These are phyloP conservation scores for Bremia lactucae DNA, from an alignment of 352 stramenopile species.

Conservation along the genomic window DNA sequence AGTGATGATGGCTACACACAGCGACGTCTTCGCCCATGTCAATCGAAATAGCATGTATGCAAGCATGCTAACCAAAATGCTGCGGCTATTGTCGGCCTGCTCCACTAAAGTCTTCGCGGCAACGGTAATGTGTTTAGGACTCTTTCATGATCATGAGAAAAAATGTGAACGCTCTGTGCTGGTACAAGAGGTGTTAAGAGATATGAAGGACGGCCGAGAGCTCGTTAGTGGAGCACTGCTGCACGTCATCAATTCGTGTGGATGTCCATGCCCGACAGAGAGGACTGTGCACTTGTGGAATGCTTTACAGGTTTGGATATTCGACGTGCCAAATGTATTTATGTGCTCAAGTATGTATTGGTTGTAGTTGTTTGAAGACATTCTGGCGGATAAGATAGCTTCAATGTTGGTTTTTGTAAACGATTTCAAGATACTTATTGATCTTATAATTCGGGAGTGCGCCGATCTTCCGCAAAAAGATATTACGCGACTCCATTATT, in stretches of 20 bases:
- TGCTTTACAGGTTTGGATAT: conserved; percentile 29
- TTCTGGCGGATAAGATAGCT: conserved; percentile 33
- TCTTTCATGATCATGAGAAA: conserved; percentile 46
- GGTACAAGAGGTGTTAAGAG: conserved; percentile 35
- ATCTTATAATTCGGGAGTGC: conserved; percentile 55
- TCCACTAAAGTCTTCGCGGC: conserved; percentile 61
- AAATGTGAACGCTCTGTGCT: conserved; percentile 25
- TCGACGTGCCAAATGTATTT: neutral
- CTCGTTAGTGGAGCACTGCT: conserved; percentile 55
- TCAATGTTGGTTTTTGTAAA: conserved; percentile 53
- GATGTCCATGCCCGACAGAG: conserved; percentile 40
- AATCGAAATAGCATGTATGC: conserved; percentile 46
- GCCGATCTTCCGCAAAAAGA: conserved; percentile 50
- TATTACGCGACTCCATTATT: conserved; percentile 26
- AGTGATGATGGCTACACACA: conserved; percentile 32
- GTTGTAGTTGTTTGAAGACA: conserved; percentile 42
- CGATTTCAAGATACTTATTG: conserved; percentile 63
- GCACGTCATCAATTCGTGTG: conserved; percentile 75
- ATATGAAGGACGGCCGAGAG: conserved; percentile 42
- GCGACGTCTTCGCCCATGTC: conserved; percentile 27
- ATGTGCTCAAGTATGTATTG: neutral
- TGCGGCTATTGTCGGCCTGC: conserved; percentile 37
- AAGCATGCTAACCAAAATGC: conserved; percentile 51
- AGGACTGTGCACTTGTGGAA: conserved; percentile 38
- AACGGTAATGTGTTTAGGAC: conserved; percentile 41